Conservation (phyloP, 305 asterid genomes). For the Petunia hybrid region DNA sequence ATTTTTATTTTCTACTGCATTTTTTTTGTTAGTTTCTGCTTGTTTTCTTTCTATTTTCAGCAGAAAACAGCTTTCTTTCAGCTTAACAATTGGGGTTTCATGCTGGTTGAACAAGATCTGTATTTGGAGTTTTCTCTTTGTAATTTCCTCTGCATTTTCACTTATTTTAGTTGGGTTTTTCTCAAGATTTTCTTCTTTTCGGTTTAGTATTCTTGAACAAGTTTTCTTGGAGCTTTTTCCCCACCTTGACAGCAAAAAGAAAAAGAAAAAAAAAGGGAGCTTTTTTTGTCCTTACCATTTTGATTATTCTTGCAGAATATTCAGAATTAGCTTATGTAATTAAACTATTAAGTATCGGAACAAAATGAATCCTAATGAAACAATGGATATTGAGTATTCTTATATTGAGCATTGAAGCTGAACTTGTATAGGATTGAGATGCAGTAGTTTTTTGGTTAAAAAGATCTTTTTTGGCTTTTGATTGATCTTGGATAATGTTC, state of each 20-base stretch:
- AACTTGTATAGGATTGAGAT: no score
- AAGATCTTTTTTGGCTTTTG: constrained; percentile 6
- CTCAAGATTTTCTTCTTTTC: not conserved
- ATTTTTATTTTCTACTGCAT: not conserved
- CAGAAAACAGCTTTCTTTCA: not conserved
- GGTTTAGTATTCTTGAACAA: not conserved
- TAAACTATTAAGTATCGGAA: no score
- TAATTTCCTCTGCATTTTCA: constrained; percentile 37
- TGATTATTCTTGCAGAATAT: constrained; percentile 16
- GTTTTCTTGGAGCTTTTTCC: not conserved
- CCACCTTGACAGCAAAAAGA: not conserved
- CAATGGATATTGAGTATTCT: no score
- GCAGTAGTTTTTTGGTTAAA: not conserved
- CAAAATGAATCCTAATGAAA: no score
- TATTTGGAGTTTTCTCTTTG: constrained; percentile 54
- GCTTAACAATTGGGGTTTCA: not conserved
- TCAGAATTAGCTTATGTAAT: no score
- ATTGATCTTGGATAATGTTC: constrained; percentile 17
- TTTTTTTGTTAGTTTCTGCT: constrained; percentile 32
- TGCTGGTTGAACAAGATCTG: constrained; percentile 7
- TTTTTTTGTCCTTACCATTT: constrained; percentile 18
- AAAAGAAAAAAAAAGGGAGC: not conserved
- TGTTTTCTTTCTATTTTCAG: constrained; percentile 29
- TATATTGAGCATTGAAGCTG: no score
- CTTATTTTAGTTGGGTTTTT: constrained; percentile 22